Conservation (phyloP, 352 stramenopile genomes). For the Pythium utonaiense region DNA sequence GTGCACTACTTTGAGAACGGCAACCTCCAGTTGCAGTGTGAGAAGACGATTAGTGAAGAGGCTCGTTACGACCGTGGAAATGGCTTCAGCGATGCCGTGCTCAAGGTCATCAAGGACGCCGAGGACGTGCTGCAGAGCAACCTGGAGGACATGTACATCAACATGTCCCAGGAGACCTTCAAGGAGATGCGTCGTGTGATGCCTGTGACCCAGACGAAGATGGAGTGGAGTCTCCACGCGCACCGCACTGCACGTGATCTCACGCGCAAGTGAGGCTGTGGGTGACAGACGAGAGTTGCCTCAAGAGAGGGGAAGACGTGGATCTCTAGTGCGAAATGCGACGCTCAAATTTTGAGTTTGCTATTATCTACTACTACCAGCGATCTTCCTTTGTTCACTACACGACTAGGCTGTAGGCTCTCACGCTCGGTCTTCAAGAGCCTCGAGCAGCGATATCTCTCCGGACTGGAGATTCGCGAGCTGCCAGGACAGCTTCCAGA, state of each 20-base stretch:
- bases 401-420: neutral
- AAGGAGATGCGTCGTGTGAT: constrained; percentile 95
- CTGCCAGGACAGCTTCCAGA: constrained; percentile 84
- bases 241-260: constrained; percentile 81
- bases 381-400: neutral
- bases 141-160: constrained; percentile 93
- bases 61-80: constrained; percentile 37
- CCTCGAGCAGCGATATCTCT: constrained; percentile 57
- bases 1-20: constrained; percentile 97
- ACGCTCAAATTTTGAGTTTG: neutral
- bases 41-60: constrained; percentile 59
- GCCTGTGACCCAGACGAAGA: constrained; percentile 88
- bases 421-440: constrained; percentile 26
- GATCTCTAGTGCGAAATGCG: neutral
- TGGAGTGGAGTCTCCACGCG: constrained; percentile 85
- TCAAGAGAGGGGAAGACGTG: no score
- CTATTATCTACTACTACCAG: neutral
- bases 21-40: constrained; percentile 90
- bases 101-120: constrained; percentile 70
- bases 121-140: constrained; percentile 87
- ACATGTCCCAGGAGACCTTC: constrained; percentile 93
- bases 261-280: constrained; percentile 55
- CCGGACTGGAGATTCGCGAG: constrained; percentile 74
- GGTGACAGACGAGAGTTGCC: no score
- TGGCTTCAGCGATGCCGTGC: constrained; percentile 58